Conservation (phyloP, 768 basidiomycete species). For the Leccinum broughii region DNA sequence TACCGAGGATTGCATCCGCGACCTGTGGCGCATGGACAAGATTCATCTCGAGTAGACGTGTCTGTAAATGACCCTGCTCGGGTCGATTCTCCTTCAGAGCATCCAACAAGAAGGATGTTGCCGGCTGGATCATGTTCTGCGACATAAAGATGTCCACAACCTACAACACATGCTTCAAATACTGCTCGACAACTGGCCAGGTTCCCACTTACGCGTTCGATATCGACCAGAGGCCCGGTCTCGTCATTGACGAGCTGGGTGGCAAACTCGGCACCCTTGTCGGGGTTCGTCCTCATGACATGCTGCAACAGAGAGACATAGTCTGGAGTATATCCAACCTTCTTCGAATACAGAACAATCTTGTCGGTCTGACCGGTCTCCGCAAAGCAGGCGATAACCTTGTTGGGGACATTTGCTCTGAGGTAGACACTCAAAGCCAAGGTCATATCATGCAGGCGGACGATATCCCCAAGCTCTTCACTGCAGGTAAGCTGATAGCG, state of each 20-base stretch:
- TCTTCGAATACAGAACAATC: conserved; percentile 96
- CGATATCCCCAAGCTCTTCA: conserved; percentile 97
- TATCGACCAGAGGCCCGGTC: conserved; percentile 84
- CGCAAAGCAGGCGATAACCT: conserved; percentile 98
- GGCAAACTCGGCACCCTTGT: conserved; percentile 99
- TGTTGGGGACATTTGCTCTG: conserved; percentile 96
- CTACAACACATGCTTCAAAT: conserved; percentile 35
- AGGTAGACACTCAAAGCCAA: conserved; percentile 97
- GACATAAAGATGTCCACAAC: conserved; percentile 99
- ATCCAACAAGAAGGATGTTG: conserved; percentile 95
- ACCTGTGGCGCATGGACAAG: conserved; percentile 97
- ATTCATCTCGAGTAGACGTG: conserved; percentile 97
- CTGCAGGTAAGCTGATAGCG: conserved; percentile 84
- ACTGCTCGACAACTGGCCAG: background rate
- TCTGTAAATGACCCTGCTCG: conserved; percentile 95
- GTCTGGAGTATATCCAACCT: conserved; percentile 91
- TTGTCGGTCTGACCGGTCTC: conserved; percentile 99
- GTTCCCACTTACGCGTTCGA: conserved; percentile 69
- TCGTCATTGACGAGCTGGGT: conserved; percentile 93
- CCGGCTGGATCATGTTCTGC: conserved; percentile 99
- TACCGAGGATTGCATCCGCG: conserved; percentile 97
- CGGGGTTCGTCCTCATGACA: conserved; percentile 93
- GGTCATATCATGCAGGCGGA: conserved; percentile 93
- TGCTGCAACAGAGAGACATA: conserved; percentile 92
- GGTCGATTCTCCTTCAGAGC: conserved; percentile 98